Evolutionary conservation across 2,329 filamentous ascomycete species (phyloP).

Genomic region (Phaeomoniella chlamydospora): DNA sequence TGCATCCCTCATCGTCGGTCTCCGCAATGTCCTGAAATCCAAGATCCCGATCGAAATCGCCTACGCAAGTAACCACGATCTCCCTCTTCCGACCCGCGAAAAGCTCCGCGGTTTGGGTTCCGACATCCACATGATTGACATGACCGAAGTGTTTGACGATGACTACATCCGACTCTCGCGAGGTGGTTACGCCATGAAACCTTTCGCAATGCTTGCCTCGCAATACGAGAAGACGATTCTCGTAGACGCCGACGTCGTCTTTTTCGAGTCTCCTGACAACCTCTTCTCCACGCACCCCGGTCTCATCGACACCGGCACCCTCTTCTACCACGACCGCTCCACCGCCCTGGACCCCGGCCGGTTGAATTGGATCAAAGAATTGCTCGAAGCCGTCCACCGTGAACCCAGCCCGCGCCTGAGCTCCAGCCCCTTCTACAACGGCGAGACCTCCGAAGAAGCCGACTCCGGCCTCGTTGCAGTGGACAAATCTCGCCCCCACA

Average conservation of each 20-base stretch:
- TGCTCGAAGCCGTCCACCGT: conserved; percentile 13
- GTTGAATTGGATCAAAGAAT: conserved; percentile 6
- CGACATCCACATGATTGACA: conserved; percentile 6
- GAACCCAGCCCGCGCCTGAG: conserved; percentile 18
- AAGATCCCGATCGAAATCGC: conserved; percentile 10
- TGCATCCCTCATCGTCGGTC: conserved; percentile 7
- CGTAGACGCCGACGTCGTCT: conserved; percentile 6
- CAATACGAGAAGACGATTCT: conserved; percentile 5
- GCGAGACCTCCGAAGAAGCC: conserved; percentile 26
- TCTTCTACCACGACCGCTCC: conserved; percentile 10
- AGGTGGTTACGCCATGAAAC: conserved; percentile 6
- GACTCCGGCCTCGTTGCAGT: conserved; percentile 29
- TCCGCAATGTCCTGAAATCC: conserved; percentile 8
- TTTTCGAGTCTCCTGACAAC: conserved; percentile 7
- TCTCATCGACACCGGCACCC: conserved; percentile 6
- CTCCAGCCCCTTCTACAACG: conserved; percentile 23
- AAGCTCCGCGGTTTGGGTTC: conserved; percentile 3
- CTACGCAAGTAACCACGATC: conserved; percentile 9
- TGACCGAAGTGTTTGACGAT: conserved; percentile 8
- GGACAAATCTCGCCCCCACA: conserved; percentile 22
- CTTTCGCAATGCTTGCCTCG: conserved; percentile 7
- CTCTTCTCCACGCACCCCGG: conserved; percentile 5
- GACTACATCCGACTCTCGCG: conserved; percentile 2
- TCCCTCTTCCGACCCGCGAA: conserved; percentile 3
- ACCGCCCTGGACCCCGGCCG: conserved; percentile 3